Evolutionary conservation across 2,329 filamentous ascomycete species (phyloP).

Genomic region (Fusarium coffeatum): DNA sequence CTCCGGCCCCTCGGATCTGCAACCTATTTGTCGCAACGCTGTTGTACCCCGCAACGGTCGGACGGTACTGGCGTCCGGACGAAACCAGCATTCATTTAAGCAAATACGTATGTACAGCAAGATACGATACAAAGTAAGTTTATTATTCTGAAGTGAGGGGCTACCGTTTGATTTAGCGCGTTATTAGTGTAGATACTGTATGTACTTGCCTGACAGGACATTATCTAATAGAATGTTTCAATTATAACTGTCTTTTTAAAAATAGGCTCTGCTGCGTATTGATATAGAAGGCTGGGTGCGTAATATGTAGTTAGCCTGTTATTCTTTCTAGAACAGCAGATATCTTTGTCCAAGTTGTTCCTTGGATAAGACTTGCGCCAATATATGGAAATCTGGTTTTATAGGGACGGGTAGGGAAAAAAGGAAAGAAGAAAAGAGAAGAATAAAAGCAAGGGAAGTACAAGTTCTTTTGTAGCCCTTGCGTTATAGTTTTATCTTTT

Average conservation of each 20-base stretch:
- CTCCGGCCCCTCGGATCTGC: conserved; percentile 43
- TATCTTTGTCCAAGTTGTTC: neutral
- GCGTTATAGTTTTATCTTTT: neutral
- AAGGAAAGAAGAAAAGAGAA: neutral
- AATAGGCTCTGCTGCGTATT: neutral
- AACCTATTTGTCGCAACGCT: conserved; percentile 44
- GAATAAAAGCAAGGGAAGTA: neutral
- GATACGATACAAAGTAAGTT: conserved; percentile 14
- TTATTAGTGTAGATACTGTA: conserved; percentile 12
- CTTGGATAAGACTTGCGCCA: neutral
- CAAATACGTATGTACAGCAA: conserved; percentile 8
- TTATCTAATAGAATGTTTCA: neutral
- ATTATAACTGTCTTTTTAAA: neutral
- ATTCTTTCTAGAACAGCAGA: neutral
- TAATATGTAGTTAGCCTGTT: neutral
- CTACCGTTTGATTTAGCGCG: conserved; percentile 14
- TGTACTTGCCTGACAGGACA: neutral
- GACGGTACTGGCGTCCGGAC: conserved; percentile 44
- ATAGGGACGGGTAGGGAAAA: neutral
- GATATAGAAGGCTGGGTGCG: conserved; percentile 3
- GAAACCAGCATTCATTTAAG: conserved; percentile 31
- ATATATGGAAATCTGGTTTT: conserved; percentile 2
- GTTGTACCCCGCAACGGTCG: conserved; percentile 46
- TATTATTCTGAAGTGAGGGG: conserved; percentile 26
- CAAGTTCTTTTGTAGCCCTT: conserved; percentile 18